phyloP scores from a whole-genome alignment of 2,329 filamentous ascomycete species.

The Colletotrichum salicis region DNA sequence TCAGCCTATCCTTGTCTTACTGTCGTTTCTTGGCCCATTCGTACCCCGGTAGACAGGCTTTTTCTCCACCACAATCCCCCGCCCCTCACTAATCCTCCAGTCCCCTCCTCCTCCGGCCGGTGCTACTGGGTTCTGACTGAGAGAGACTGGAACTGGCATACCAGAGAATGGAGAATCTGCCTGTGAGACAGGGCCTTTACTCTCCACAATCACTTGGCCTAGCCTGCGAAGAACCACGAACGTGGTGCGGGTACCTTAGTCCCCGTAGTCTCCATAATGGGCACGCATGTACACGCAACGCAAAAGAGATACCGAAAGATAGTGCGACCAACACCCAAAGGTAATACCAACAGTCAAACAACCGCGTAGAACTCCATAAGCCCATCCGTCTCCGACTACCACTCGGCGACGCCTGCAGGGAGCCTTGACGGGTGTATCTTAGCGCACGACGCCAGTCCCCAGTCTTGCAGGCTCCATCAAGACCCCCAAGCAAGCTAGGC shows the following conservation, averaged over 20 bases:
- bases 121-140: neutral
- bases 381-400: slow-evolving; percentile 12
- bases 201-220: neutral
- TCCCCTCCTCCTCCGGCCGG: slow-evolving; percentile 5
- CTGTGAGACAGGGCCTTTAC: neutral
- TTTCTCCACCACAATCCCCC: neutral
- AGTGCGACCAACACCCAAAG: neutral
- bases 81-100: slow-evolving; percentile 1
- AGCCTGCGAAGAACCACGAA: slow-evolving; percentile 3
- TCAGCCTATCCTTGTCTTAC: slow-evolving; percentile 7
- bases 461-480: slow-evolving; percentile 15
- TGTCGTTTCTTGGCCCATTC: neutral
- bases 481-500: slow-evolving; percentile 19
- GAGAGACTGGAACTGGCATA: neutral
- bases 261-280: slow-evolving; percentile 10
- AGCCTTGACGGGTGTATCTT: slow-evolving; percentile 21
- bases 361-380: neutral
- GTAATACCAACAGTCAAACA: slow-evolving; percentile 20
- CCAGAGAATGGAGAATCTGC: neutral
- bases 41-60: neutral
- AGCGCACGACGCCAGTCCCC: slow-evolving; percentile 12
- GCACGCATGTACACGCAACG: neutral
- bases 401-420: slow-evolving; percentile 17
- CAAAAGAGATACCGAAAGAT: slow-evolving; percentile 22
- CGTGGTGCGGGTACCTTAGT: slow-evolving; percentile 3